Evolutionary conservation across 148 eudicot genomes (phyloP).

Genomic region (Rhododendron henanense): DNA sequence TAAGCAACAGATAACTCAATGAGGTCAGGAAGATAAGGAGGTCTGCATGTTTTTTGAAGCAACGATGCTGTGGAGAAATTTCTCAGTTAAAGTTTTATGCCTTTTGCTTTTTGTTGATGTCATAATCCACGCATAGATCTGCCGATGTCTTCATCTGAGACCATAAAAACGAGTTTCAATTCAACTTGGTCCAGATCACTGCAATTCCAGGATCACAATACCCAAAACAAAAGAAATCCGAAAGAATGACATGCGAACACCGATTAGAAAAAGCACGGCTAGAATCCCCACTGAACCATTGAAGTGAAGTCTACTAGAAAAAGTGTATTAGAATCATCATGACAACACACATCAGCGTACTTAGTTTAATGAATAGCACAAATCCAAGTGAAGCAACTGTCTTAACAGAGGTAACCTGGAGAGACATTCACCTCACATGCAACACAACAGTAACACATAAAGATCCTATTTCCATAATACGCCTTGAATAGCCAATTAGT

Average conservation of each 20-base stretch:
- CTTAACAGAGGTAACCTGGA: background rate
- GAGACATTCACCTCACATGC: slow-evolving; percentile 74
- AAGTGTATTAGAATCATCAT: background rate
- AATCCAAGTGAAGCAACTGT: background rate
- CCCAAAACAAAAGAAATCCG: background rate
- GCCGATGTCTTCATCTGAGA: slow-evolving; percentile 91
- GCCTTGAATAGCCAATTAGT: slow-evolving; percentile 83
- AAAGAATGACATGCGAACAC: background rate
- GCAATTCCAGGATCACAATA: background rate
- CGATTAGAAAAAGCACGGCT: background rate
- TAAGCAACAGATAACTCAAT: background rate
- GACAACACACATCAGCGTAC: background rate
- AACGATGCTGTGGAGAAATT: background rate
- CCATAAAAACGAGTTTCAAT: slow-evolving; percentile 6
- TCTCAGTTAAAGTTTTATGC: slow-evolving; percentile 9
- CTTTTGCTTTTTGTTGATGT: slow-evolving; percentile 74
- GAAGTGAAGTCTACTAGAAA: background rate
- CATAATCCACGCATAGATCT: slow-evolving; percentile 78
- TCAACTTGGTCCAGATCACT: background rate
- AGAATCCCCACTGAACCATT: background rate
- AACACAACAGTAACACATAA: slow-evolving; percentile 92
- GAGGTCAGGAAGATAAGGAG: background rate
- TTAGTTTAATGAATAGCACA: background rate
- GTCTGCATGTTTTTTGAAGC: background rate
- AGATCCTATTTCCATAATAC: slow-evolving; percentile 78